These are phyloP conservation scores for Diatrype stigma DNA, from an alignment of 2,329 filamentous ascomycete genomes.

Conservation along the genomic window DNA sequence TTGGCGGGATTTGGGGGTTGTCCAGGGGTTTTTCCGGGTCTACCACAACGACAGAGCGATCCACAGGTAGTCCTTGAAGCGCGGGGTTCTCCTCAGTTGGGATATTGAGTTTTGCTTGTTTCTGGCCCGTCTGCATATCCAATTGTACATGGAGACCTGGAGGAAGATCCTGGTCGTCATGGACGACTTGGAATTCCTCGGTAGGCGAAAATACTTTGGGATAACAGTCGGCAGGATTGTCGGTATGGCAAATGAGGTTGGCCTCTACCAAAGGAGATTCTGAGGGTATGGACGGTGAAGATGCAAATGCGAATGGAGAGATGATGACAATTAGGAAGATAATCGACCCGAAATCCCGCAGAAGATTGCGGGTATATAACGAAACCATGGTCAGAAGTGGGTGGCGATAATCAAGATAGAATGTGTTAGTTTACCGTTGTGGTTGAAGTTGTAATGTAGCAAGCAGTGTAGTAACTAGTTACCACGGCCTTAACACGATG, in stretches of 20 bases:
- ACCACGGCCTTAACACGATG: neutral
- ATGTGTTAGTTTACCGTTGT: neutral
- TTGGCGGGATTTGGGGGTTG: slow-evolving; percentile 36
- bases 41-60: slow-evolving; percentile 51
- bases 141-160: slow-evolving; percentile 62
- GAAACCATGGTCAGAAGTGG: slow-evolving; percentile 14
- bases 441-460: neutral
- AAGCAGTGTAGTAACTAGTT: too few species aligned
- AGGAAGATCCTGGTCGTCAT: slow-evolving; percentile 62
- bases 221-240: slow-evolving; percentile 59
- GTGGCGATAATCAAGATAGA: neutral
- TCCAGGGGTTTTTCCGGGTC: slow-evolving; percentile 38
- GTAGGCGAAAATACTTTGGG: slow-evolving; percentile 61
- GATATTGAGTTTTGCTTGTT: slow-evolving; percentile 63
- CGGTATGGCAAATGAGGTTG: slow-evolving; percentile 63
- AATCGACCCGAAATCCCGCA: slow-evolving; percentile 11
- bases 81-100: slow-evolving; percentile 46
- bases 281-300: slow-evolving; percentile 27
- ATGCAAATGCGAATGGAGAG: slow-evolving; percentile 21
- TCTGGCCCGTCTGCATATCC: slow-evolving; percentile 59
- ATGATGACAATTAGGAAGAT: slow-evolving; percentile 12
- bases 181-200: slow-evolving; percentile 59
- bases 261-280: slow-evolving; percentile 34
- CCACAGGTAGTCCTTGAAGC: slow-evolving; percentile 47
- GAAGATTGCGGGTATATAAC: slow-evolving; percentile 7